A percentile compares a stretch with the other conserved stretches of the same genome.
Conservation (phyloP, 1,284 basidiomycete species). For the Phellinidium pouzarii region DNA sequence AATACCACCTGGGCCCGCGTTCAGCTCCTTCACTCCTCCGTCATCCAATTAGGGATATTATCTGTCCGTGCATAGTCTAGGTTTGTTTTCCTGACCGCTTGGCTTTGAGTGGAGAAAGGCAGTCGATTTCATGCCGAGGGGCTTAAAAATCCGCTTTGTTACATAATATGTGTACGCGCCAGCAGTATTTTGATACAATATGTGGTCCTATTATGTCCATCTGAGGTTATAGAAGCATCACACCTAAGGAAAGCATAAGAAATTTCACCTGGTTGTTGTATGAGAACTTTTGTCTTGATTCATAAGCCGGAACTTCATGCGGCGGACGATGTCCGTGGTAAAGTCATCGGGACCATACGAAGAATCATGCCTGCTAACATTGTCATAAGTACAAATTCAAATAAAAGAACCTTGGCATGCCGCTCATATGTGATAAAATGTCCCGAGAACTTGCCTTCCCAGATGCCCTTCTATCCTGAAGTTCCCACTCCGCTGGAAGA, state of each 20-base stretch:
- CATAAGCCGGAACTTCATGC: constrained; percentile 32
- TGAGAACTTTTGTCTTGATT: constrained; percentile 35
- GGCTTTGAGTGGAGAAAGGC: constrained; percentile 35
- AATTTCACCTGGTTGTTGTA: constrained; percentile 38
- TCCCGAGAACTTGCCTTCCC: constrained; percentile 34
- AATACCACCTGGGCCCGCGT: constrained; percentile 39
- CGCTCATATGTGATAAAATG: constrained; percentile 24
- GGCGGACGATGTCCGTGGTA: constrained; percentile 1
- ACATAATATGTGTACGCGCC: constrained; percentile 34
- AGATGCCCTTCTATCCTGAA: constrained; percentile 31
- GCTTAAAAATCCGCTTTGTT: constrained; percentile 34
- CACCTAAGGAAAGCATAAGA: neutral
- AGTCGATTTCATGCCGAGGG: constrained; percentile 38
- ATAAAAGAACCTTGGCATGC: constrained; percentile 20
- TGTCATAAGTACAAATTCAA: neutral
- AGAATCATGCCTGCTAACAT: constrained; percentile 9
- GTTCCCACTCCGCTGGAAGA: constrained; percentile 34
- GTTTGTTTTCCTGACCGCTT: constrained; percentile 30
- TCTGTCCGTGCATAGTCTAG: constrained; percentile 24
- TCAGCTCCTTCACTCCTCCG: constrained; percentile 23
- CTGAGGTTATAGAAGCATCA: neutral
- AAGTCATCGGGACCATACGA: constrained; percentile 14
- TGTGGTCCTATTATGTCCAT: constrained; percentile 33
- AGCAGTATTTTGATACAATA: constrained; percentile 30
- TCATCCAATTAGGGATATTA: constrained; percentile 28